Percentiles rank a stretch among this genome's conserved stretches.
These are phyloP conservation scores for Fusarium sp. DNA, from an alignment of 2,329 filamentous ascomycete genomes.

Conservation along the genomic window DNA sequence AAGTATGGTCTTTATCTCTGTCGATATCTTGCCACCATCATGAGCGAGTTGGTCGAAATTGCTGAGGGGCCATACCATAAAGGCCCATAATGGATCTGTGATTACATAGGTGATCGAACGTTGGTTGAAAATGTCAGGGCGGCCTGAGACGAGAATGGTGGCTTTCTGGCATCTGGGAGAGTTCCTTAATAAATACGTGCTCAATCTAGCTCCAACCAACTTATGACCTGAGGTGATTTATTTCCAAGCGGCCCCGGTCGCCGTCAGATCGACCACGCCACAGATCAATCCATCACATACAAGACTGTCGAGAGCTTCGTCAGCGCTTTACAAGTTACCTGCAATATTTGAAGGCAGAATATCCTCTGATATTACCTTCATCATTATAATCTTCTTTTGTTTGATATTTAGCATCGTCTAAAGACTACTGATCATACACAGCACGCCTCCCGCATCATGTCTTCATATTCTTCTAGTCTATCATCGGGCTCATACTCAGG, in stretches of 20 bases:
- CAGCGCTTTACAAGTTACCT: not conserved
- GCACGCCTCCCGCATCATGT: slow-evolving; percentile 23
- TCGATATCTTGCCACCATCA: slow-evolving; percentile 26
- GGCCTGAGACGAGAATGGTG: slow-evolving; percentile 34
- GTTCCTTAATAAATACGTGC: slow-evolving; percentile 38
- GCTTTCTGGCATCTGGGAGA: slow-evolving; percentile 17
- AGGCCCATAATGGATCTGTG: slow-evolving; percentile 16
- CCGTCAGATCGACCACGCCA: slow-evolving; percentile 40
- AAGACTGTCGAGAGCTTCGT: slow-evolving; percentile 7
- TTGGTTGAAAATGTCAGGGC: slow-evolving; percentile 29
- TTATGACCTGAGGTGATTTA: slow-evolving; percentile 41
- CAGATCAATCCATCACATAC: slow-evolving; percentile 32
- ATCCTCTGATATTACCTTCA: not conserved
- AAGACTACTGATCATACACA: not conserved
- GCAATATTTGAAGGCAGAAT: not conserved
- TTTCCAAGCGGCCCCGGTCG: slow-evolving; percentile 28
- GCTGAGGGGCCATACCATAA: slow-evolving; percentile 8
- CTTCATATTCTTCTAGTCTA: slow-evolving; percentile 33
- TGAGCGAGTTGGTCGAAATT: slow-evolving; percentile 6
- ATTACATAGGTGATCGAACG: slow-evolving; percentile 31
- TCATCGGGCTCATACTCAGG: slow-evolving; percentile 29
- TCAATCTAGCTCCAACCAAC: slow-evolving; percentile 42
- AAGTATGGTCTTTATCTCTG: not conserved
- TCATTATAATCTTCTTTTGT: not conserved
- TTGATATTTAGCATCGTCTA: not conserved